Evolutionary conservation across 768 basidiomycete genomes (phyloP).

Genomic region (Coprinellus micaceus): DNA sequence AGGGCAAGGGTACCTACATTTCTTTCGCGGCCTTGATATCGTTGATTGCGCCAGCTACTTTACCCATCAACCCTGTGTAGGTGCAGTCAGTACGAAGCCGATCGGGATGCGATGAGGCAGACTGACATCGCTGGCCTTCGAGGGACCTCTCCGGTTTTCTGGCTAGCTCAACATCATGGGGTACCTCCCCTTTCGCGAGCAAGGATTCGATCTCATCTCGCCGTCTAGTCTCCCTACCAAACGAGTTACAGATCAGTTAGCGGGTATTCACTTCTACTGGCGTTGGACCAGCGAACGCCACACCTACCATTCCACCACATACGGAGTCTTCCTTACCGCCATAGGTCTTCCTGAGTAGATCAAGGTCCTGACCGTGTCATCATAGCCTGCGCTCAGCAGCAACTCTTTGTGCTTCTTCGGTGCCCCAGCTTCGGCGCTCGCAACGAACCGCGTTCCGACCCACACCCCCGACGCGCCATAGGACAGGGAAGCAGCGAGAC

Average conservation of each 20-base stretch:
- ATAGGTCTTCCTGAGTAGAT: slow-evolving; percentile 79
- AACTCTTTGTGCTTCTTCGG: slow-evolving; percentile 70
- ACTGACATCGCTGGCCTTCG: slow-evolving; percentile 58
- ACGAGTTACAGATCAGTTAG: neutral
- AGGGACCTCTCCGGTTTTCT: slow-evolving; percentile 63
- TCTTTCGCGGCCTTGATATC: slow-evolving; percentile 83
- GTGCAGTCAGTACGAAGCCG: neutral
- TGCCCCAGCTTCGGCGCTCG: slow-evolving; percentile 76
- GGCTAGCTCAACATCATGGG: slow-evolving; percentile 71
- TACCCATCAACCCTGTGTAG: slow-evolving; percentile 71
- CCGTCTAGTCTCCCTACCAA: slow-evolving; percentile 56
- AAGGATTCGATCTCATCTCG: slow-evolving; percentile 56
- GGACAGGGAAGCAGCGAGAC: slow-evolving; percentile 72
- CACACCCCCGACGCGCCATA: slow-evolving; percentile 84
- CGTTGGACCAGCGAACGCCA: neutral
- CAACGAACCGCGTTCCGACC: slow-evolving; percentile 87
- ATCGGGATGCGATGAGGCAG: neutral
- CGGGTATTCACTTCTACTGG: neutral
- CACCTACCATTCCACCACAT: slow-evolving; percentile 67
- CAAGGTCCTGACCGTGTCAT: slow-evolving; percentile 67
- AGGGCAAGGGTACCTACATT: slow-evolving; percentile 50
- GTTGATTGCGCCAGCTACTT: slow-evolving; percentile 67
- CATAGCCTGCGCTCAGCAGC: slow-evolving; percentile 66
- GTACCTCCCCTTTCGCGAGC: slow-evolving; percentile 62
- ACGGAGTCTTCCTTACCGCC: slow-evolving; percentile 77